phyloP scores from a whole-genome alignment of 2,329 filamentous ascomycete species.

The Penicillium sp. region DNA sequence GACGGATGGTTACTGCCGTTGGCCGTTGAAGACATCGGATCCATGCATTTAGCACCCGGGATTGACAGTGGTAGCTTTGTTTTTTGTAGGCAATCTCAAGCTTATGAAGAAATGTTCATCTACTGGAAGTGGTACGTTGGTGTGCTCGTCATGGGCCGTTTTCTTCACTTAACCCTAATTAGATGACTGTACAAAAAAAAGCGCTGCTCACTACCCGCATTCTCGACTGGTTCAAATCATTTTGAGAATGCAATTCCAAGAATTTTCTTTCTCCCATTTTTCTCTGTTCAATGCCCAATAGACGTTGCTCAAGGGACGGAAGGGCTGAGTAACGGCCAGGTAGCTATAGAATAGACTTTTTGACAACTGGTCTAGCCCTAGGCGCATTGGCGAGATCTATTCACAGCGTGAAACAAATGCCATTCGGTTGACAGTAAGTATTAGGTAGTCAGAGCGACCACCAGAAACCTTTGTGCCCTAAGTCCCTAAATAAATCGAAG shows the following conservation, averaged over 20 bases:
- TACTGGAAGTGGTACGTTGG: neutral
- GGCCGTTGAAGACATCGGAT: neutral
- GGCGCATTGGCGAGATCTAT: neutral
- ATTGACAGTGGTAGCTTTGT: neutral
- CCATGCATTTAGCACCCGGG: neutral
- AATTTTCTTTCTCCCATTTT: neutral
- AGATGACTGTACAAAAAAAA: neutral
- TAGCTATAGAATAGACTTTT: neutral
- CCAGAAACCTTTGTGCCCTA: neutral
- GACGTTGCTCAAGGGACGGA: neutral
- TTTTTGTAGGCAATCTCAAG: neutral
- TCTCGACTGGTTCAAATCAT: neutral
- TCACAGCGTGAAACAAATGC: neutral
- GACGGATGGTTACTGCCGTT: neutral
- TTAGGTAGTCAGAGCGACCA: neutral
- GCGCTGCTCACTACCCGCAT: neutral
- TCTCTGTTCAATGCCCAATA: neutral
- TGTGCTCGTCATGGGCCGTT: neutral
- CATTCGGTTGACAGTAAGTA: neutral
- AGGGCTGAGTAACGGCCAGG: neutral
- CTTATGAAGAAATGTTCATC: neutral
- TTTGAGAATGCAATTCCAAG: too few species aligned
- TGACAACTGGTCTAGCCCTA: neutral
- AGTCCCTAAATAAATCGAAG: neutral
- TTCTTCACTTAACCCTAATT: neutral